Evolutionary conservation across 179 eudicot species (phyloP), one percentile per base, ranked within the genome.

Genomic region (Silene noctiflora): DNA sequence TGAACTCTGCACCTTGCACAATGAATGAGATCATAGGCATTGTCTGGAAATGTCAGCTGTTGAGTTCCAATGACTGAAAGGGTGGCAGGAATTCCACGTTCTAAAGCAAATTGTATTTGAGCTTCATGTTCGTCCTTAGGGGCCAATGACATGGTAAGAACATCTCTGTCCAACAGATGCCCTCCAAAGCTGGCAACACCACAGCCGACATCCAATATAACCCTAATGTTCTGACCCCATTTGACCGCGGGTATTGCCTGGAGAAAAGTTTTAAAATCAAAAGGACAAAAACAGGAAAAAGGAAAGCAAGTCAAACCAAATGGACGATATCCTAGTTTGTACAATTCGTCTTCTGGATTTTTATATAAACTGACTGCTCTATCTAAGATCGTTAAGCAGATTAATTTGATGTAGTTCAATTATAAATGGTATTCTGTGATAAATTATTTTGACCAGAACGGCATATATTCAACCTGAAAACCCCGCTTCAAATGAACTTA

Each of bases 151-250:
- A 90, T 93, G 31, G 99, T 95, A 48, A 95, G 83, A 46, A 95
- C 99, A 86, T 88, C 77, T 86, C 83, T 95, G 76, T 91, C 98
- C 84, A 95, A 81, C 81, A 95, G 87, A 84, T 84, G 82, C 22
- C 99, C 99, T 80, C 99, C 99, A 87, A 95, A 95, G 85, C 99
- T 95, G 76, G 99, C 99, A 78, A 95, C 99, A 33, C 99, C 99
- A 77, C 99, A 95, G 74, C 99, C 99, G 76, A 95, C 99, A 83
- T 95, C 99, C 82, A 95, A 78, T 78, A 95, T 78, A 75, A 95
- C 98, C 81, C 98, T 86, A 48, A 87, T 88, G 82, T 82, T 88
- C 86, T 89, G 90, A 55, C 97, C 97, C 97, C 97, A 95, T 76
- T 85, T 82, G 79, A 95, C 81, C 20, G 3, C 48, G 53, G 99